Evolutionary conservation across 1,284 basidiomycete species (phyloP).

Genomic region (Inonotus obliquus): DNA sequence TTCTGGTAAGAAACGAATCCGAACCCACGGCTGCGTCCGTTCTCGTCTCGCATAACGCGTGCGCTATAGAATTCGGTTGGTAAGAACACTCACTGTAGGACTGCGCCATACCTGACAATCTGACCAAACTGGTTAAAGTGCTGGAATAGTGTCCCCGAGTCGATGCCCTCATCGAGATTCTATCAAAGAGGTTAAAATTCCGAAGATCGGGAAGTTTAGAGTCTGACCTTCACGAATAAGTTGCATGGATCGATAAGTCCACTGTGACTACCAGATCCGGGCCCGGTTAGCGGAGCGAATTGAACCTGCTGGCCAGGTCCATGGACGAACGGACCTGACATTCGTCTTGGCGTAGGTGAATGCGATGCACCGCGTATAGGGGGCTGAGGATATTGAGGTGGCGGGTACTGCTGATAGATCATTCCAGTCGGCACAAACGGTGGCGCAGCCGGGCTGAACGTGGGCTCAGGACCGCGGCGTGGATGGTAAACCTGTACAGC

Average conservation of each 20-base stretch:
- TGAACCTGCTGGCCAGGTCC: constrained; percentile 89
- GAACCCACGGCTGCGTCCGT: constrained; percentile 82
- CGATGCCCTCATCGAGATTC: constrained; percentile 83
- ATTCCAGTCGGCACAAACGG: constrained; percentile 65
- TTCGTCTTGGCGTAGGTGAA: constrained; percentile 26
- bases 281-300: constrained; percentile 65
- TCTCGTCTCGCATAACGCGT: constrained; percentile 89
- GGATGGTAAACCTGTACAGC: constrained; percentile 73
- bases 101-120: constrained; percentile 63
- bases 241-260: constrained; percentile 91
- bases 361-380: constrained; percentile 29
- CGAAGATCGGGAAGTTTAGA: not conserved
- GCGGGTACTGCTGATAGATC: constrained; percentile 20
- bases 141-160: constrained; percentile 76
- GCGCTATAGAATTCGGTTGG: constrained; percentile 47
- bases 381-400: constrained; percentile 38
- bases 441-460: constrained; percentile 70
- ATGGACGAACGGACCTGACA: constrained; percentile 58
- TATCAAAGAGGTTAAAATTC: constrained; percentile 27
- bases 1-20: constrained; percentile 92
- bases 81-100: constrained; percentile 13
- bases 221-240: constrained; percentile 75
- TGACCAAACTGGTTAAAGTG: constrained; percentile 81
- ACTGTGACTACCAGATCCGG: constrained; percentile 74
- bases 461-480: constrained; percentile 36